Base-by-base conservation (phyloP, 1,139 yeast species). In the Kurtzmaniella quercitrusa region DNA sequence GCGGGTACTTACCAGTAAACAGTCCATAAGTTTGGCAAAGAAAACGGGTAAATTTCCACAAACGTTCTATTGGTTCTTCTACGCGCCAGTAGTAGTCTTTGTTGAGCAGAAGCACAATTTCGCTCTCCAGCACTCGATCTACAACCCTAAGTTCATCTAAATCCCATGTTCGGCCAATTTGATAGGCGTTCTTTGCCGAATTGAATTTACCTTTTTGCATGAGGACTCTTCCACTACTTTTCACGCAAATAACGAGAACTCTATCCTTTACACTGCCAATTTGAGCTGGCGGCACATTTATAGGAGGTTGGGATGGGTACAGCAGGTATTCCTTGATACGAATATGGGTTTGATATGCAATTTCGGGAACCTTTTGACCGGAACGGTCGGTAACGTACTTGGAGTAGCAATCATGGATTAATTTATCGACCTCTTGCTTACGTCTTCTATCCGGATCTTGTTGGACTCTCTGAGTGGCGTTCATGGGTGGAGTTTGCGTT, bases 81-180 rank as follows among this genome's bases (percentile, higher is more conserved):
- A 88, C 81, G 51, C 77, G 82, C 98, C 98, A 93, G 61, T 82
- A 91, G 61, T 93, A 91, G 39, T 77, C 80, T 59, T 88, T 89
- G 39, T 87, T 87, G 55, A 93, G 69, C 26, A 71, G 70, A 47
- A 87, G 69, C 1, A 77, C 56, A 49, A 91, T 74, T 1, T 89
- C 89, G 42, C 76, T 74, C 21, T 66, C 68, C 1, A 77, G 69
- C 3, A 69, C 68, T 45, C 78, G 72, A 38, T 81, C 80, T 5
- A 91, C 64, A 33, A 63, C 63, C 12, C 71, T 64, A 50, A 93
- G 67, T 51, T 88, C 95, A 47, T 80, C 88, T 55, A 93, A 66
- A 49, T 82, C 84, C 98, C 98, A 93, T 4, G 95, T 84, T 55
- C 96, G 77, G 33, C 98, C 98, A 42, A 93, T 87, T 61, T 91